A percentile compares a stretch with the other conserved stretches of the same genome.
phyloP scores from a whole-genome alignment of 176 grass and related monocot genomes.

The Hyparrhenia diplandra region DNA sequence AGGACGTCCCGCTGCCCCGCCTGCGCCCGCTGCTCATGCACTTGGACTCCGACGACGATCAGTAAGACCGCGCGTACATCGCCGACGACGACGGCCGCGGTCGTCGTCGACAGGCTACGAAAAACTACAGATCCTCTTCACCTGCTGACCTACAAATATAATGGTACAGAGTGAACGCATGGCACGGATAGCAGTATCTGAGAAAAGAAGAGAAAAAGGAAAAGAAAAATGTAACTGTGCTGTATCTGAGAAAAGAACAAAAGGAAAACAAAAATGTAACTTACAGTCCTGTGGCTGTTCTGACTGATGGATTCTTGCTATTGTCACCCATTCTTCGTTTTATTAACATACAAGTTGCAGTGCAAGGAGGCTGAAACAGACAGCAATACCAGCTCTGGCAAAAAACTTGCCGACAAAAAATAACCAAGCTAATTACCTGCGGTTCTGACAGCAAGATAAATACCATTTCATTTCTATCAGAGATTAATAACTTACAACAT shows the following conservation, averaged over 20 bases:
- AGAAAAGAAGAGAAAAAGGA: conserved; percentile 5
- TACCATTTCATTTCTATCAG: conserved; percentile 28
- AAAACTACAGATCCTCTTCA: background rate
- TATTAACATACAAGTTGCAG: background rate
- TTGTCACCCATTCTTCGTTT: background rate
- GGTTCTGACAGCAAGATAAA: background rate
- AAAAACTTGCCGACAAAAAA: background rate
- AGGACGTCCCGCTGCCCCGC: conserved; percentile 39
- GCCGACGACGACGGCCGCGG: background rate
- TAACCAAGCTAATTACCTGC: conserved; percentile 5
- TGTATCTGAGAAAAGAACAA: conserved; percentile 21
- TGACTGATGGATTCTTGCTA: background rate
- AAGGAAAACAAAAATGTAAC: conserved; percentile 17
- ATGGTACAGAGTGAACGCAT: background rate
- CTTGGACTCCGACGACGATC: conserved; percentile 22
- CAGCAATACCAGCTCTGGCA: background rate
- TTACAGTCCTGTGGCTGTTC: background rate
- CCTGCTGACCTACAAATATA: conserved; percentile 14
- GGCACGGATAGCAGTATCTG: background rate
- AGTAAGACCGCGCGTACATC: background rate
- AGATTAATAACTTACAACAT: conserved; percentile 19
- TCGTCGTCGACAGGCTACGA: background rate
- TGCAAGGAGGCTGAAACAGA: background rate
- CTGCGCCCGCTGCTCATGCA: conserved; percentile 53
- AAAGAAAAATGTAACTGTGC: conserved; percentile 14